These are phyloP conservation scores for Pseudogymnoascus sp. DNA, from an alignment of 2,329 filamentous ascomycete genomes.

Conservation along the genomic window DNA sequence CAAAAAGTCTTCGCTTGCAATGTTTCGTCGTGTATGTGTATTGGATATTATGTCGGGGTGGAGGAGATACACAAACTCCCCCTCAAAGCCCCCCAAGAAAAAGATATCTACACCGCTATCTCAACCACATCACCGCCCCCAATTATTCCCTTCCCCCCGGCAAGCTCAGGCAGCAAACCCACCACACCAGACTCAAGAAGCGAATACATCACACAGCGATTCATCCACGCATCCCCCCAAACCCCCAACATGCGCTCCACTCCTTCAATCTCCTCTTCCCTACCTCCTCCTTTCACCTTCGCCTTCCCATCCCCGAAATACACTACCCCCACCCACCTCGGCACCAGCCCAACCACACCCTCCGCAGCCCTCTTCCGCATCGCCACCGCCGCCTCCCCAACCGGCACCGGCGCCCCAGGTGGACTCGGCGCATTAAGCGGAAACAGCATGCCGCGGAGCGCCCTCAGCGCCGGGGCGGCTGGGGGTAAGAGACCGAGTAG, in stretches of 20 bases:
- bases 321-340: slow-evolving; percentile 27
- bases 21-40: neutral
- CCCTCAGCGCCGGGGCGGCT: slow-evolving; percentile 42
- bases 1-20: neutral
- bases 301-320: slow-evolving; percentile 36
- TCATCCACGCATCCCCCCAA: slow-evolving; percentile 77
- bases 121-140: slow-evolving; percentile 48
- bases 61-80: neutral
- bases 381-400: slow-evolving; percentile 43
- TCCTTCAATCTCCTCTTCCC: slow-evolving; percentile 25
- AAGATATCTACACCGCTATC: neutral
- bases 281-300: slow-evolving; percentile 19
- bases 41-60: neutral
- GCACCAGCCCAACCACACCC: slow-evolving; percentile 42
- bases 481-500: neutral
- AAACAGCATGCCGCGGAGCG: slow-evolving; percentile 71
- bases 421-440: slow-evolving; percentile 72
- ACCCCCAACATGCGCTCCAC: slow-evolving; percentile 58
- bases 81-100: neutral
- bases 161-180: slow-evolving; percentile 75
- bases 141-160: slow-evolving; percentile 63
- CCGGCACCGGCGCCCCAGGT: slow-evolving; percentile 50
- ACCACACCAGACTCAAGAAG: slow-evolving; percentile 76
- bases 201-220: slow-evolving; percentile 82
- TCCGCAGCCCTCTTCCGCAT: slow-evolving; percentile 61